Evolutionary conservation across 2,329 filamentous ascomycete genomes (phyloP).

Genomic region (Fusarium torulosum): DNA sequence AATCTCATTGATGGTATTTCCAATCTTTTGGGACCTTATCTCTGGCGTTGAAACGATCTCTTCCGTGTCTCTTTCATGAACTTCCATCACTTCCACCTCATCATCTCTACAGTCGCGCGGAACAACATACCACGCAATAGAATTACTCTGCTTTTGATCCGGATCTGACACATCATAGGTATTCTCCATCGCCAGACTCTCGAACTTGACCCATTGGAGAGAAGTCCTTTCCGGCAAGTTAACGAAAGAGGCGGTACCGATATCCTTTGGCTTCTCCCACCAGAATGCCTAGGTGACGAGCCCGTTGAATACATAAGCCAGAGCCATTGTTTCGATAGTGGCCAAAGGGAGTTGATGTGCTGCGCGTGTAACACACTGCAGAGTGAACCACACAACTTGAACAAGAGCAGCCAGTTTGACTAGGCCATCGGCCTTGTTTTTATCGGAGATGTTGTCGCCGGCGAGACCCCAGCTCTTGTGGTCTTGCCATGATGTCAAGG

Average conservation of each 20-base stretch:
- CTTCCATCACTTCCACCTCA: constrained; percentile 8
- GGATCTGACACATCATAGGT: constrained; percentile 9
- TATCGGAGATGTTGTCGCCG: constrained; percentile 13
- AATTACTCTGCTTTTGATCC: background rate
- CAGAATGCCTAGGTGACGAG: constrained; percentile 14
- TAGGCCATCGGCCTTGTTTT: constrained; percentile 17
- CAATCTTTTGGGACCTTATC: background rate
- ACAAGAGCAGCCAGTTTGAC: constrained; percentile 14
- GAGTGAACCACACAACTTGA: constrained; percentile 18
- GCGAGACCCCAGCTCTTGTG: background rate
- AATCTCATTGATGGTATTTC: background rate
- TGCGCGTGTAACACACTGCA: constrained; percentile 11
- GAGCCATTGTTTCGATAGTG: constrained; percentile 17
- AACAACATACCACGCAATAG: constrained; percentile 26
- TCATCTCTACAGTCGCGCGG: constrained; percentile 19
- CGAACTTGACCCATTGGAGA: constrained; percentile 5
- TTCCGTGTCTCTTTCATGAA: background rate
- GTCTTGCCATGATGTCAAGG: too few species aligned
- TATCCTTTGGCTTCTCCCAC: constrained; percentile 28
- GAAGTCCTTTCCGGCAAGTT: constrained; percentile 10
- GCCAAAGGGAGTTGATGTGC: constrained; percentile 13
- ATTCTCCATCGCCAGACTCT: constrained; percentile 17
- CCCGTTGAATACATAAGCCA: constrained; percentile 22
- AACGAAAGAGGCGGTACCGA: constrained; percentile 10
- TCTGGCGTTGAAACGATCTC: background rate